Evolutionary conservation across 148 eudicot genomes (phyloP).

Genomic region (Polygonum aviculare): DNA sequence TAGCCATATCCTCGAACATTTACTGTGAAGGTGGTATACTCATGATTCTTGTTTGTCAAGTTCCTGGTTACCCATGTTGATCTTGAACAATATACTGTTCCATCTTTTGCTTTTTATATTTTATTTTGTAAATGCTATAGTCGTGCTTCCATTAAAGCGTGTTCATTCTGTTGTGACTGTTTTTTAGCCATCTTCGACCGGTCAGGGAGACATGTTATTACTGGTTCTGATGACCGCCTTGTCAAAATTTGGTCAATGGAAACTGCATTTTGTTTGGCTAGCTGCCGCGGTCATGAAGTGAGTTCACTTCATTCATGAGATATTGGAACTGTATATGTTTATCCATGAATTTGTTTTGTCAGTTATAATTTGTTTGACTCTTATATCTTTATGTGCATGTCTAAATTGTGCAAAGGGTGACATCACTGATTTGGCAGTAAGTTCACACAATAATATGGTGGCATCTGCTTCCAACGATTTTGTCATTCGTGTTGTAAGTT

Average conservation of each 20-base stretch:
- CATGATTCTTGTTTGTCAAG: neutral
- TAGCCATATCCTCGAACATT: neutral
- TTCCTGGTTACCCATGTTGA: neutral
- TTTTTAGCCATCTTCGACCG: constrained; percentile 91
- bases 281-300: constrained; percentile 99
- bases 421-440: constrained; percentile 93
- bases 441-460: constrained; percentile 82
- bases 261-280: constrained; percentile 84
- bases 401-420: constrained; percentile 55
- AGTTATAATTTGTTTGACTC: neutral
- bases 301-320: constrained; percentile 18
- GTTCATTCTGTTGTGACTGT: constrained; percentile 11
- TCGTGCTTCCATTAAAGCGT: neutral
- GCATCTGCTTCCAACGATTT: constrained; percentile 97
- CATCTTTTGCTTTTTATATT: neutral
- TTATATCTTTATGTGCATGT: constrained; percentile 6
- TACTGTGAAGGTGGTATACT: neutral
- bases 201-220: constrained; percentile 82
- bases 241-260: constrained; percentile 99
- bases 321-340: constrained; percentile 10
- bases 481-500: constrained; percentile 92
- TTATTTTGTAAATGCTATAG: neutral
- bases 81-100: neutral
- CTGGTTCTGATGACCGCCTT: constrained; percentile 97
- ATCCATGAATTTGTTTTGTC: constrained; percentile 1